Percentiles rank a stretch among this genome's conserved stretches.
phyloP scores from a whole-genome alignment of 2,329 filamentous ascomycete species.

The Fusarium musae region DNA sequence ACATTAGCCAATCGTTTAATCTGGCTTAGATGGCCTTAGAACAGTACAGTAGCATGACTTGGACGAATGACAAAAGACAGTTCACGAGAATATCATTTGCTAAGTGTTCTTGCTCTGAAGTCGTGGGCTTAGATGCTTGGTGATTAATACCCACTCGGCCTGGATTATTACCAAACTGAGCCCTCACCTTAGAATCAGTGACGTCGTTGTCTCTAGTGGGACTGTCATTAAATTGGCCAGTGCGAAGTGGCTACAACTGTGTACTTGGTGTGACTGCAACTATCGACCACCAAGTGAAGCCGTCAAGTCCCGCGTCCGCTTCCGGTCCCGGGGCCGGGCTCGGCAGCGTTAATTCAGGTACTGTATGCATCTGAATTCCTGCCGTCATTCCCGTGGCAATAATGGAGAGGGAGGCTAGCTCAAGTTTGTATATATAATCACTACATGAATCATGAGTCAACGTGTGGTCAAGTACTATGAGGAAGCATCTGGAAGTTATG shows the following conservation, averaged over 20 bases:
- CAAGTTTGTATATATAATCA: neutral
- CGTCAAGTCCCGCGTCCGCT: slow-evolving; percentile 8
- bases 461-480: neutral
- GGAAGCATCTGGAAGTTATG: slow-evolving; percentile 26
- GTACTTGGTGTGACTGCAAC: neutral
- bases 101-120: neutral
- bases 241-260: neutral
- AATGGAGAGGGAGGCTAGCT: neutral
- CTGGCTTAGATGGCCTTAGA: neutral
- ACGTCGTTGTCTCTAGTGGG: slow-evolving; percentile 8
- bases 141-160: slow-evolving; percentile 9
- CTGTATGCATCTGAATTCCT: neutral
- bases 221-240: neutral
- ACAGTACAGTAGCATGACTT: neutral
- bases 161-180: neutral
- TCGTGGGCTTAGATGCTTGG: neutral
- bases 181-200: slow-evolving; percentile 6
- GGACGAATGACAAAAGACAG: neutral
- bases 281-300: slow-evolving; percentile 15
- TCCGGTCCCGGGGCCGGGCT: slow-evolving; percentile 3
- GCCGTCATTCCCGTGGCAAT: neutral
- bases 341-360: slow-evolving; percentile 8
- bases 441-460: slow-evolving; percentile 22
- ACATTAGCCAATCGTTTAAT: neutral
- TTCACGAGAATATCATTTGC: neutral